These are phyloP conservation scores for Sugiyamaella novakii DNA, from an alignment of 1,139 yeast genomes.

Conservation along the genomic window DNA sequence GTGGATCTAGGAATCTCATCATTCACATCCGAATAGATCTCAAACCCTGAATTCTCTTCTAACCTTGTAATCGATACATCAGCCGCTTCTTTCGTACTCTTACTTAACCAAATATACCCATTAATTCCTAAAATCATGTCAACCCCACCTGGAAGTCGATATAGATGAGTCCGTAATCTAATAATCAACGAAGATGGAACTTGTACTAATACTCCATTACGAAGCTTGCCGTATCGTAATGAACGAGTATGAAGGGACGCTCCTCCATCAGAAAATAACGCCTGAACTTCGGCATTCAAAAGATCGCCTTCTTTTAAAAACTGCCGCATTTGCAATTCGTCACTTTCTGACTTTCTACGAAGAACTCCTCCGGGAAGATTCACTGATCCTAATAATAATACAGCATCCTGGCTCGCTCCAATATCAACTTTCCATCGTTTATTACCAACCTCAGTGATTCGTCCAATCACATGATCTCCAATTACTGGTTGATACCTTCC, in stretches of 20 bases:
- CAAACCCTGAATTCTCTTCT: constrained; percentile 95
- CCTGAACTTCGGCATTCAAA: constrained; percentile 93
- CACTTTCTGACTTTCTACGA: constrained; percentile 90
- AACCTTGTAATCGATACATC: constrained; percentile 65
- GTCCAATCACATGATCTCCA: constrained; percentile 93
- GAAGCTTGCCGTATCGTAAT: constrained; percentile 87
- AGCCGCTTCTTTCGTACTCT: constrained; percentile 53
- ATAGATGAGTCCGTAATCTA: constrained; percentile 83
- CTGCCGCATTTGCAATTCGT: constrained; percentile 93
- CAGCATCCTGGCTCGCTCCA: constrained; percentile 91
- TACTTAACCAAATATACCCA: constrained; percentile 91
- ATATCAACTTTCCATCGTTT: constrained; percentile 97
- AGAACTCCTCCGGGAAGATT: constrained; percentile 96
- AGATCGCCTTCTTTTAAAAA: constrained; percentile 97
- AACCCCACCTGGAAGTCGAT: constrained; percentile 86
- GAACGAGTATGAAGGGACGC: constrained; percentile 96
- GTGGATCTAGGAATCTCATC: constrained; percentile 65
- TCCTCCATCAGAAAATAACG: constrained; percentile 83
- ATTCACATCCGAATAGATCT: constrained; percentile 88
- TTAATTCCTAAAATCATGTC: constrained; percentile 90
- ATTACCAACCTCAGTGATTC: constrained; percentile 91
- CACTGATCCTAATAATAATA: constrained; percentile 90
- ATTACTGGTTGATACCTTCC: constrained; percentile 92
- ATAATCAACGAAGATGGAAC: constrained; percentile 83
- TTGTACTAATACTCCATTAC: constrained; percentile 81